phyloP scores from a whole-genome alignment of 169 alveolate species.

The Plasmodium sp. region DNA sequence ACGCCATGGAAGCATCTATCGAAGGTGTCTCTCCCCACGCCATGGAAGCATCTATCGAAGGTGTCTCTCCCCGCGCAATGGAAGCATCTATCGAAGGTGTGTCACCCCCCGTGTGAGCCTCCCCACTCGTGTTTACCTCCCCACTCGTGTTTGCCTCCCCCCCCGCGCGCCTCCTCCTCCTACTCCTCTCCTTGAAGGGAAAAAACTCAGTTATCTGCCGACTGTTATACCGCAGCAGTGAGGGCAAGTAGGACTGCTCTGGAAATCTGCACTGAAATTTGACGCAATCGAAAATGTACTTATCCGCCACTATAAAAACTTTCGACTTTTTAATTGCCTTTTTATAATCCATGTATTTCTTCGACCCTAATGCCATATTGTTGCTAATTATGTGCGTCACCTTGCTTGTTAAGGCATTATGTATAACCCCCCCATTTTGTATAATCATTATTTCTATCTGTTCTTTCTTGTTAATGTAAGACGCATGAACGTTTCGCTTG shows the following conservation, averaged over 20 bases:
- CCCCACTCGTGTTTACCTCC: too few species aligned
- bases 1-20: too few species aligned
- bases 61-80: background rate
- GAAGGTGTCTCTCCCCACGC: too few species aligned
- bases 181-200: constrained; percentile 15
- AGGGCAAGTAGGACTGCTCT: constrained; percentile 52
- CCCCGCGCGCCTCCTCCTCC: too few species aligned
- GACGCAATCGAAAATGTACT: constrained; percentile 60
- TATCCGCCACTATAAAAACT: constrained; percentile 48
- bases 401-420: constrained; percentile 38
- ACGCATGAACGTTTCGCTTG: background rate
- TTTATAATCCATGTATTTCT: constrained; percentile 59
- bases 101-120: too few species aligned
- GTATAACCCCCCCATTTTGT: constrained; percentile 67
- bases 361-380: constrained; percentile 68
- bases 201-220: constrained; percentile 51
- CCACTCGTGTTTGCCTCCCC: too few species aligned
- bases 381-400: constrained; percentile 72
- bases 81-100: too few species aligned
- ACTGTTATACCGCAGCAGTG: constrained; percentile 20
- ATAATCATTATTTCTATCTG: constrained; percentile 61
- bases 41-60: background rate
- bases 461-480: constrained; percentile 65
- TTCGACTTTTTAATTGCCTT: constrained; percentile 35
- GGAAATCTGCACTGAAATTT: constrained; percentile 6